A percentile compares a stretch with the other conserved stretches of the same genome.
These are phyloP conservation scores for Russula virescens DNA, from an alignment of 768 basidiomycete genomes.

Conservation along the genomic window DNA sequence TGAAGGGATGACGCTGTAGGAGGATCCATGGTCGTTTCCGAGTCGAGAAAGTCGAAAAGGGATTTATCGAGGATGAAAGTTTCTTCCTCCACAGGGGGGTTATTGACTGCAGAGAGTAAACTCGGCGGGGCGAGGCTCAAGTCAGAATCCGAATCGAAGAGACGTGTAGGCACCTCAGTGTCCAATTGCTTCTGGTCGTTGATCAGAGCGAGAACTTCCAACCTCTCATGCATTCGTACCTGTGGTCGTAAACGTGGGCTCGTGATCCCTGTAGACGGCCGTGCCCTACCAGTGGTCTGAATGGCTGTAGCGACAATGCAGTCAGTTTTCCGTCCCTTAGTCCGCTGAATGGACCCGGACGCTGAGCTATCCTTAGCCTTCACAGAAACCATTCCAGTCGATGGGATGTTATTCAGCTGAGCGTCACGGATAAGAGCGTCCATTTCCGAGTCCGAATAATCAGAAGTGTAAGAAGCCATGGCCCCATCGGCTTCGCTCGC, in stretches of 20 bases:
- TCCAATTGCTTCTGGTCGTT: background rate
- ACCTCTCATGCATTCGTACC: background rate
- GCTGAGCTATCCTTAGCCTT: background rate
- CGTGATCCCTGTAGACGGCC: background rate
- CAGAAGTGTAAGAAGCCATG: constrained; percentile 29
- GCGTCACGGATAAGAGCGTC: constrained; percentile 40
- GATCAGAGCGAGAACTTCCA: background rate
- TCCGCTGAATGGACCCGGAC: background rate
- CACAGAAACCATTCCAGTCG: background rate
- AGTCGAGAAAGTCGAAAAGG: constrained; percentile 28
- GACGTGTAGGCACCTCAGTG: background rate
- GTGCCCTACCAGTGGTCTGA: background rate
- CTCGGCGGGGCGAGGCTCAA: background rate
- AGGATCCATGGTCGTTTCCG: constrained; percentile 2
- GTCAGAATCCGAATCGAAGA: constrained; percentile 3
- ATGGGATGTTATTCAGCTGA: constrained; percentile 28
- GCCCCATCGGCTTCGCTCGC: constrained; percentile 22
- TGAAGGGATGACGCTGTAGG: background rate
- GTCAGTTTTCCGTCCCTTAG: constrained; percentile 1
- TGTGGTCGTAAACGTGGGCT: background rate
- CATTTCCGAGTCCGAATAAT: constrained; percentile 40
- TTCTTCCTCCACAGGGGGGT: background rate
- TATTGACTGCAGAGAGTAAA: background rate
- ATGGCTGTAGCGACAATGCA: background rate
- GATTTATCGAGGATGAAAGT: constrained; percentile 34